phyloP scores from a whole-genome alignment of 1,284 basidiomycete genomes.

The Lentinula novae-zelandiae region DNA sequence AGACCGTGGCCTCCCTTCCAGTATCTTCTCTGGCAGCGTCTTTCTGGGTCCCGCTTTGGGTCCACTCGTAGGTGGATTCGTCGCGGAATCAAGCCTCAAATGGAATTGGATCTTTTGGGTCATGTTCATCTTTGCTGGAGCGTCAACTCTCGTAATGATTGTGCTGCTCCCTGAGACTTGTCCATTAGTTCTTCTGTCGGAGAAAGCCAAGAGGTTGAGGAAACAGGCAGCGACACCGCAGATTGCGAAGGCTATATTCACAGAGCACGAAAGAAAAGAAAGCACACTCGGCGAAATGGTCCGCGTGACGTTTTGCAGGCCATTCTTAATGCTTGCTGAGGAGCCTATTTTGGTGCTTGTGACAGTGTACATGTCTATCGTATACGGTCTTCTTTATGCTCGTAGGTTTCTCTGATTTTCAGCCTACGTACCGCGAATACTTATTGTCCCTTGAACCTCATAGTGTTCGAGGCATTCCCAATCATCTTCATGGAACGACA shows the following conservation, averaged over 20 bases:
- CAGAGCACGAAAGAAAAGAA: constrained; percentile 62
- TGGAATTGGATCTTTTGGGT: constrained; percentile 47
- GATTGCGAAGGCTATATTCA: constrained; percentile 42
- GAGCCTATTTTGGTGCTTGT: constrained; percentile 69
- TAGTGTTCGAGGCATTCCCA: constrained; percentile 61
- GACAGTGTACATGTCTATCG: constrained; percentile 65
- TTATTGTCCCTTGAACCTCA: not conserved
- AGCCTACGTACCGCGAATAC: not conserved
- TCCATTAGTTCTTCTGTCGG: constrained; percentile 27
- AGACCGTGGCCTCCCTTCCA: constrained; percentile 56
- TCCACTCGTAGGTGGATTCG: constrained; percentile 50
- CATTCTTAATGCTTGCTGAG: constrained; percentile 60
- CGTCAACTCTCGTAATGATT: constrained; percentile 21
- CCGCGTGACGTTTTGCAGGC: constrained; percentile 54
- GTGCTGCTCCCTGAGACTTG: constrained; percentile 37
- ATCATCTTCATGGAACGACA: constrained; percentile 49
- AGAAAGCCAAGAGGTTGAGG: constrained; percentile 24
- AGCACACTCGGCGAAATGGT: constrained; percentile 50
- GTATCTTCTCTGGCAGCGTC: constrained; percentile 58
- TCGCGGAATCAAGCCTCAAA: constrained; percentile 24
- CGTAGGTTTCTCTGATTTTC: constrained; percentile 33
- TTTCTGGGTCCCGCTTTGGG: constrained; percentile 67
- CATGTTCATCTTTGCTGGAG: constrained; percentile 39
- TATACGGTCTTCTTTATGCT: constrained; percentile 64
- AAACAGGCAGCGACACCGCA: constrained; percentile 39